These are phyloP conservation scores for Globomyces pollinis-pini DNA, from an alignment of 192 early-diverging fungal genomes.

Conservation along the genomic window DNA sequence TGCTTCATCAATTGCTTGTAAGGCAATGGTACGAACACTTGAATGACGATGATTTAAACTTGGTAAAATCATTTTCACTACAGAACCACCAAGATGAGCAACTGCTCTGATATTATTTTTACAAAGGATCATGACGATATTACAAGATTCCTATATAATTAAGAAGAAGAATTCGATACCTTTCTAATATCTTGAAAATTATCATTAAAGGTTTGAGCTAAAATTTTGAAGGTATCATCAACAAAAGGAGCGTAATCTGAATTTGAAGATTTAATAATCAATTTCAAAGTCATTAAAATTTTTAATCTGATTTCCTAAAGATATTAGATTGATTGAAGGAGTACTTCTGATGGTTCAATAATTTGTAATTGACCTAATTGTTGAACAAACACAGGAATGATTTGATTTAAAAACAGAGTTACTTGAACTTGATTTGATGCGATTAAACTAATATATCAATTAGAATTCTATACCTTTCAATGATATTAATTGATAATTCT, in stretches of 20 bases:
- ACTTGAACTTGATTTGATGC: slow-evolving; percentile 19
- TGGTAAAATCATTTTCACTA: slow-evolving; percentile 34
- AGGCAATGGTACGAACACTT: slow-evolving; percentile 29
- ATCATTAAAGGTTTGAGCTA: slow-evolving; percentile 31
- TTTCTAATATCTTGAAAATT: slow-evolving; percentile 51
- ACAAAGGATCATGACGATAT: slow-evolving; percentile 25
- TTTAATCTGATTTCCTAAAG: slow-evolving; percentile 44
- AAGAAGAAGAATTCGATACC: too few relatives aligned
- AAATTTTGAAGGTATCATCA: slow-evolving; percentile 37
- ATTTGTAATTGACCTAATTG: slow-evolving; percentile 35
- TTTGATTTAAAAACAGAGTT: slow-evolving; percentile 1
- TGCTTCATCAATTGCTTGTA: slow-evolving; percentile 28
- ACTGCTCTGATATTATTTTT: slow-evolving; percentile 14
- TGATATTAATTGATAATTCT: slow-evolving; percentile 27
- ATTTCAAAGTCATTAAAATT: slow-evolving; percentile 22
- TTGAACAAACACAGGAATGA: slow-evolving; percentile 35
- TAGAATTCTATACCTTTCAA: background rate
- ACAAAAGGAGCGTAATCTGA: slow-evolving; percentile 35
- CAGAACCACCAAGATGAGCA: slow-evolving; percentile 19
- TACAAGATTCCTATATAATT: slow-evolving; percentile 47
- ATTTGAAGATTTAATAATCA: slow-evolving; percentile 16
- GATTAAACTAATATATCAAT: background rate
- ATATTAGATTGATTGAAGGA: too few relatives aligned
- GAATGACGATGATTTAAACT: slow-evolving; percentile 43
- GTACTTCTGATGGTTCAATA: slow-evolving; percentile 44